Base-by-base conservation (phyloP, 179 eudicot species). In the Drosera spatulata region DNA sequence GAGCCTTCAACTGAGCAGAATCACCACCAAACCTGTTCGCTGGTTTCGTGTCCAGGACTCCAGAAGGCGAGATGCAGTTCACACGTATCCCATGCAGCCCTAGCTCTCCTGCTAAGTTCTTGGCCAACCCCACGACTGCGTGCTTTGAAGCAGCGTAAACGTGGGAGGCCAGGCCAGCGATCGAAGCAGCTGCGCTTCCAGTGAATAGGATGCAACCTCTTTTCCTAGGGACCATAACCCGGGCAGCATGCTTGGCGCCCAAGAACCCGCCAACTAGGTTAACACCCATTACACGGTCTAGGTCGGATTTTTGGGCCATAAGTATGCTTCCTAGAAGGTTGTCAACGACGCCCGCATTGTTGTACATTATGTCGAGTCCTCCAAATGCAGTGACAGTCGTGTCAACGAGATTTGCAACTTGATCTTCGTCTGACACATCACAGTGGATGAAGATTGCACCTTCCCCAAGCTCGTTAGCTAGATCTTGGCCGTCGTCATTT, bases 231-330 rank as follows among this genome's bases (percentile, higher is more conserved):
- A 69, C 45, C 80, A 76, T 72, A 7, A 56, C 73, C 54, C 66
- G 67, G 2, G 80, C 77, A 3, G 74, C 77, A 60, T 76, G 76
- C 60, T 76, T 72, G 49, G 77, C 71, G 38, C 67, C 77, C 54
- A 72, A 37, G 39, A 72, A 72, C 0, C 52, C 58, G 0, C 80
- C 80, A 3, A 69, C 53, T 39, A 72, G 2, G 54, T 76, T 69
- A 2, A 72, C 72, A 15, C 51, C 7, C 5, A 76, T 38, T 4
- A 69, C 58, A 10, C 61, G 11, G 39, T 66, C 69, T 50, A 51
- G n/a, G 22, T 12, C n/a, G 11, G 43, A 1, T 33, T 55, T 59
- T 2, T 3, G 0, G 41, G 54, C 46, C 9, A 47, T 51, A 39
- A 51, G n/a, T 12, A 51, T 51, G 55, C 11, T 14, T 1, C 11